Percentiles rank a stretch among this genome's conserved stretches.
Conservation (phyloP, 2,329 filamentous ascomycete species). For the Diplodia corticola region DNA sequence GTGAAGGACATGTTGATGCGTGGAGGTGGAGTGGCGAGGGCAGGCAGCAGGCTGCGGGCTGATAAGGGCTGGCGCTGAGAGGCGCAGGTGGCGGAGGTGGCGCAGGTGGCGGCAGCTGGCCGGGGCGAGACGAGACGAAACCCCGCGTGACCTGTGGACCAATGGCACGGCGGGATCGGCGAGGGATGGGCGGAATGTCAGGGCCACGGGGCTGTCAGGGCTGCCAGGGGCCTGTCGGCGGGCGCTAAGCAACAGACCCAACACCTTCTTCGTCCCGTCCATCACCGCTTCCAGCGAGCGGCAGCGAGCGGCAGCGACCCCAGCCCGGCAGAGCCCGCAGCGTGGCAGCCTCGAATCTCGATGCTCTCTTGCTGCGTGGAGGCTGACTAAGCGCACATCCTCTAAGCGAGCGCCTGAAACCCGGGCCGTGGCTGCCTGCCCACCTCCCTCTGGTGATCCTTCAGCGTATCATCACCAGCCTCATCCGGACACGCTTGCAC, state of each 20-base stretch:
- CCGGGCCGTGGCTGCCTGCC: neutral
- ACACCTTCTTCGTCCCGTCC: neutral
- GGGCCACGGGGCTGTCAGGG: neutral
- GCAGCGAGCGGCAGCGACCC: neutral
- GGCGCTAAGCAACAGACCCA: neutral
- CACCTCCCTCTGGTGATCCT: neutral
- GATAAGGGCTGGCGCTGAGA: neutral
- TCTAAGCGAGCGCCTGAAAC: conserved; percentile 6
- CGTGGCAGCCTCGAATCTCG: no score
- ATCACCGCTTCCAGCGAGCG: neutral
- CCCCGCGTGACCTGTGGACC: neutral
- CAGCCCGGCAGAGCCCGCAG: neutral
- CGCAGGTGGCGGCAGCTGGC: neutral
- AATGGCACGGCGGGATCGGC: neutral
- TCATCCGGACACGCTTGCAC: neutral
- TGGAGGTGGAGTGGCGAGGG: neutral
- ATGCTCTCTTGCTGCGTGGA: neutral
- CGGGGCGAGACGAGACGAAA: neutral
- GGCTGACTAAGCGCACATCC: conserved; percentile 7
- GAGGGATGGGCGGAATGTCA: neutral
- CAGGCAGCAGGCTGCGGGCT: neutral
- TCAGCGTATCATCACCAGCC: neutral
- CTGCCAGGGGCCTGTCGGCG: neutral
- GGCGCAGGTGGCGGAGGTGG: neutral
- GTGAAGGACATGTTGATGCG: neutral